phyloP scores from a whole-genome alignment of 2,329 filamentous ascomycete genomes.

The Pseudomassariella vexata region DNA sequence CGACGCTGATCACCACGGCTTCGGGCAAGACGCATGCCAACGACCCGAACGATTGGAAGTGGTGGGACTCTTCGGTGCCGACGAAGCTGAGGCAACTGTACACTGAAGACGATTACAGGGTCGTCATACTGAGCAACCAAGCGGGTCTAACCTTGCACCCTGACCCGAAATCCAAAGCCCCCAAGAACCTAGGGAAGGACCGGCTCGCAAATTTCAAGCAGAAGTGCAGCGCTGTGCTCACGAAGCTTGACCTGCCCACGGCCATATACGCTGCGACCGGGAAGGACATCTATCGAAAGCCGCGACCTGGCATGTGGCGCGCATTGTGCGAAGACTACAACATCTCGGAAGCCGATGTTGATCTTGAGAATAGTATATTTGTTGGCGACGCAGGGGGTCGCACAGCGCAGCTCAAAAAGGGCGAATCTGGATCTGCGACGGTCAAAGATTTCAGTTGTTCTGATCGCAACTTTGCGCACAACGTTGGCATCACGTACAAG shows the following conservation, averaged over 20 bases:
- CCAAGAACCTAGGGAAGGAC: slow-evolving; percentile 55
- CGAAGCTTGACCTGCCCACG: slow-evolving; percentile 67
- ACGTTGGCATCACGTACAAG: slow-evolving; percentile 71
- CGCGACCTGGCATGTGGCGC: slow-evolving; percentile 82
- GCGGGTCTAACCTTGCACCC: slow-evolving; percentile 71
- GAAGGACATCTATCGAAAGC: slow-evolving; percentile 80
- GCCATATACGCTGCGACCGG: slow-evolving; percentile 81
- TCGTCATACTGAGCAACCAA: slow-evolving; percentile 87
- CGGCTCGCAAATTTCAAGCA: slow-evolving; percentile 76
- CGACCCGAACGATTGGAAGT: slow-evolving; percentile 80
- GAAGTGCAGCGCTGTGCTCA: slow-evolving; percentile 66
- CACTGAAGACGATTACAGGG: slow-evolving; percentile 61
- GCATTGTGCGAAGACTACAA: slow-evolving; percentile 53
- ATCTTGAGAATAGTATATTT: slow-evolving; percentile 70
- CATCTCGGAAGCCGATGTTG: slow-evolving; percentile 53
- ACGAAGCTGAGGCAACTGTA: slow-evolving; percentile 60
- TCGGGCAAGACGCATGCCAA: slow-evolving; percentile 76
- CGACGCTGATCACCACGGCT: slow-evolving; percentile 73
- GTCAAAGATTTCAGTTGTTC: slow-evolving; percentile 60
- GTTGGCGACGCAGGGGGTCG: slow-evolving; percentile 80
- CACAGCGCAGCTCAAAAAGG: slow-evolving; percentile 45
- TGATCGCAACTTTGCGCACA: slow-evolving; percentile 76
- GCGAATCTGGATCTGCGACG: slow-evolving; percentile 14
- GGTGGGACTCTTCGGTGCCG: slow-evolving; percentile 78
- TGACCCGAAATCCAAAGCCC: slow-evolving; percentile 58